phyloP scores from a whole-genome alignment of 176 grass and related monocot genomes.

The Stipa capillata region DNA sequence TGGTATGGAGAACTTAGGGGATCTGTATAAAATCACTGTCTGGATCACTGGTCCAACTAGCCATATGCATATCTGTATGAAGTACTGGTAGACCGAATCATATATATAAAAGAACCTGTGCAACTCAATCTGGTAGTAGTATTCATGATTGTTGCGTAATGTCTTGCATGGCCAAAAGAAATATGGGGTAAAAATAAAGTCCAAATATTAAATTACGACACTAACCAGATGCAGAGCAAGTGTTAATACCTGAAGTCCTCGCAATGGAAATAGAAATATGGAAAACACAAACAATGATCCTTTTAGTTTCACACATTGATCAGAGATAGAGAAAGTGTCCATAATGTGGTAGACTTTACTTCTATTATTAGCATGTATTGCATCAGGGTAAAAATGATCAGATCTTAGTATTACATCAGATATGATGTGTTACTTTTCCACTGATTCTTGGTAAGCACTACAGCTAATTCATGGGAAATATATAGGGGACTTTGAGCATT shows the following conservation, averaged over 20 bases:
- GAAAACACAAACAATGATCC: background rate
- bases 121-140: background rate
- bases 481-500: background rate
- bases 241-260: background rate
- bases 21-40: background rate
- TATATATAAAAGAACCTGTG: background rate
- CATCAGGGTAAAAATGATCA: background rate
- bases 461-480: background rate
- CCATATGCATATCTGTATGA: background rate
- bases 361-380: background rate
- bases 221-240: background rate
- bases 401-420: background rate
- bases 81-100: background rate
- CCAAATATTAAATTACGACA: background rate
- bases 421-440: background rate
- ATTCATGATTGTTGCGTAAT: background rate
- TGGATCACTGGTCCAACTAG: background rate
- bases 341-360: background rate
- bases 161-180: background rate
- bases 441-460: background rate
- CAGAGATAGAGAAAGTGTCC: background rate
- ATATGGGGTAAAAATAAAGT: background rate
- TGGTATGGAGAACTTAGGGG: background rate
- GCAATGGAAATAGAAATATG: background rate
- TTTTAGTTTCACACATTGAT: background rate